Evolutionary conservation across 805 yeast genomes (phyloP).

Genomic region (Yamadazyma ubonensis): DNA sequence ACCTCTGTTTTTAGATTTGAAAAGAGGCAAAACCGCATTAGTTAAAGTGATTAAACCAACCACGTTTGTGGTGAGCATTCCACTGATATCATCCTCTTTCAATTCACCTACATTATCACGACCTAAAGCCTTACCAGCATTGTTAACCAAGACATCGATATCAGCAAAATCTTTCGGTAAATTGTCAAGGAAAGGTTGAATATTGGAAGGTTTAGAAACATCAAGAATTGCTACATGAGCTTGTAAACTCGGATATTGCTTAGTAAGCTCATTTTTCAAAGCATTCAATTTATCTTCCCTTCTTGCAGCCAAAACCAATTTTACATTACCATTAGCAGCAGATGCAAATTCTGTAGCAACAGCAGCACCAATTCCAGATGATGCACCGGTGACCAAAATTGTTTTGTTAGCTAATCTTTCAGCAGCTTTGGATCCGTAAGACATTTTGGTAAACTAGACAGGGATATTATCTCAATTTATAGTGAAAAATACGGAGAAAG

Average conservation of each 20-base stretch:
- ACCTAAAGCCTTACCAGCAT: slow-evolving; percentile 43
- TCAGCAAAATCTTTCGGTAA: slow-evolving; percentile 36
- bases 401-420: slow-evolving; percentile 39
- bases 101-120: slow-evolving; percentile 31
- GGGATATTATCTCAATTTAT: neutral
- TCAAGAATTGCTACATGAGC: slow-evolving; percentile 33
- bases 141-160: slow-evolving; percentile 38
- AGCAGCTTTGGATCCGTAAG: slow-evolving; percentile 38
- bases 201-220: slow-evolving; percentile 27
- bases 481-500: too few species aligned
- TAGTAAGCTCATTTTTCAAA: slow-evolving; percentile 25
- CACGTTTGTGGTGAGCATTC: slow-evolving; percentile 40
- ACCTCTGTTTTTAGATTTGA: slow-evolving; percentile 35
- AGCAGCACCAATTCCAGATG: slow-evolving; percentile 45
- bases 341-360: slow-evolving; percentile 40
- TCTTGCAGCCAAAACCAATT: slow-evolving; percentile 38
- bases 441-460: slow-evolving; percentile 21
- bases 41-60: slow-evolving; percentile 37
- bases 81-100: slow-evolving; percentile 28
- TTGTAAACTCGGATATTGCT: slow-evolving; percentile 24
- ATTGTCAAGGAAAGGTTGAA: slow-evolving; percentile 26
- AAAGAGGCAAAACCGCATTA: slow-evolving; percentile 36
- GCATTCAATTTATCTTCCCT: slow-evolving; percentile 28
- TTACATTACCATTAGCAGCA: slow-evolving; percentile 38
- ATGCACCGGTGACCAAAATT: slow-evolving; percentile 40